These are phyloP conservation scores for Geum urbanum DNA, from an alignment of 306 rosid species.

Conservation along the genomic window DNA sequence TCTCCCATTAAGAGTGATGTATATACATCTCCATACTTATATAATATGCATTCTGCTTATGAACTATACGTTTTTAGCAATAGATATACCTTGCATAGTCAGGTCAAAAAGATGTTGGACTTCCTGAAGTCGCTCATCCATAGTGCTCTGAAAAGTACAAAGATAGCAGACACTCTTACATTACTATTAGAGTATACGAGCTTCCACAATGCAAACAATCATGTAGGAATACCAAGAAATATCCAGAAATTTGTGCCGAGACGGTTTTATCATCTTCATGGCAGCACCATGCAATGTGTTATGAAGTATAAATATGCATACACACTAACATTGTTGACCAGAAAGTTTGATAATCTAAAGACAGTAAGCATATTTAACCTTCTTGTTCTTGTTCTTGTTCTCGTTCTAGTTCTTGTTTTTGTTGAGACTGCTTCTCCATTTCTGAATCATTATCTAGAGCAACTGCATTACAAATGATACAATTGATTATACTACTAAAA, in stretches of 20 bases:
- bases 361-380: conserved; percentile 17
- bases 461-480: conserved; percentile 2
- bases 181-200: too few relatives aligned
- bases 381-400: conserved; percentile 28
- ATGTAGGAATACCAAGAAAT: neutral
- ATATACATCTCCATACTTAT: neutral
- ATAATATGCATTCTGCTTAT: neutral
- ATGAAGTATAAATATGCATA: conserved; percentile 1
- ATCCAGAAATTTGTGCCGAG: neutral
- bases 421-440: conserved; percentile 13
- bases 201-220: too few relatives aligned
- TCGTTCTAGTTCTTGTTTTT: neutral
- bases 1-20: conserved; percentile 2
- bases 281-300: conserved; percentile 7
- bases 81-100: conserved; percentile 58
- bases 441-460: conserved; percentile 16
- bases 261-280: neutral
- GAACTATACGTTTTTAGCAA: neutral
- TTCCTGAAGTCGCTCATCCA: conserved; percentile 56
- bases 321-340: neutral
- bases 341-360: conserved; percentile 5
- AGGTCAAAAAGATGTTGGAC: conserved; percentile 72
- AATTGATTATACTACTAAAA: conserved; percentile 6
- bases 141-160: too few relatives aligned
- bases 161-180: conserved; percentile 21